Evolutionary conservation across 345 rosid genomes (phyloP), one percentile per base, ranked within the genome.

Genomic region (Noccaea caerulescens): DNA sequence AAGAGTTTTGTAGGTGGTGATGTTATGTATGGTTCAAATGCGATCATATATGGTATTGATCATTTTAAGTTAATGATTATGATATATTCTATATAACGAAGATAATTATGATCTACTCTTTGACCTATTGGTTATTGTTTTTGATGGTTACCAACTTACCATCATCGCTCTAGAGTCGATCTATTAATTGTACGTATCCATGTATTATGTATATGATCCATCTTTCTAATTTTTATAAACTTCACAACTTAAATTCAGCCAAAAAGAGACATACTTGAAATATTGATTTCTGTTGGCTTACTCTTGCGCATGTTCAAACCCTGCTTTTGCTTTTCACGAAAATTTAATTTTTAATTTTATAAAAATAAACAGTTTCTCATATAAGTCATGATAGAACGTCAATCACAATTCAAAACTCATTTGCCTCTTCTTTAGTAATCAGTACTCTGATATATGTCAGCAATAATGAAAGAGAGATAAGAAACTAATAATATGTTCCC

Each of bases 11-110:
- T 61, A 75, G 69, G 69, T 53, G 73, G 69, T 44, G 41, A 27
- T 67, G 67, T 59, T 74, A 37, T 68, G 63, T 36, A 59, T 61
- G 73, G 64, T 68, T 60, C 66, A 67, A 74, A 67, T 52, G 63
- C 42, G n/a, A 66, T 68, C 62, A 55, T 63, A 76, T 63, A 56
- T 61, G 38, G 61, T 63, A 58, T 58, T 45, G 46, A 12, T 32
- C 20, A 58, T 66, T 53, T 64, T 11, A 58, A 57, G 58, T 18
- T 75, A 20, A 54, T 25, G 52, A 13, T 9, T 58, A 55, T 38
- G 6, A 55, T 68, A 56, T 33, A 3, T 34, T 52, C 12, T 58
- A 7, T 44, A 13, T 33, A 10, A 10, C 36, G 47, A 27, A 27
- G 3, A 55, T 55, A 11, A 23, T 49, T 23, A 39, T 5, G 44